A percentile compares a stretch with the other conserved stretches of the same genome.
phyloP scores from a whole-genome alignment of 306 rosid genomes.

The Quercus agrifolia region DNA sequence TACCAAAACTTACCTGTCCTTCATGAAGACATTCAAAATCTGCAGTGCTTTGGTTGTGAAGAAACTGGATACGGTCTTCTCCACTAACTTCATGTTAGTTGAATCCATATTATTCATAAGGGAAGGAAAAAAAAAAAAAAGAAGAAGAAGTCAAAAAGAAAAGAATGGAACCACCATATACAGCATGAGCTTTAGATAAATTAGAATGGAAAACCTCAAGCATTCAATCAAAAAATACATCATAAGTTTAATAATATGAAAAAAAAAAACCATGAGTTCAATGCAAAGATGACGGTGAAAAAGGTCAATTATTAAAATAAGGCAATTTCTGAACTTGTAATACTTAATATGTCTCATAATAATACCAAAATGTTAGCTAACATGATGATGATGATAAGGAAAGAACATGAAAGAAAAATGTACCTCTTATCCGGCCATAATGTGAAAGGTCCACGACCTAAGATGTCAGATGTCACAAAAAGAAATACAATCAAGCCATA shows the following conservation, averaged over 20 bases:
- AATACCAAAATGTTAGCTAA: background rate
- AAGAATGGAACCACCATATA: slow-evolving; percentile 2
- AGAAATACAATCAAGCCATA: slow-evolving; percentile 13
- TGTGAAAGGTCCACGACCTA: slow-evolving; percentile 97
- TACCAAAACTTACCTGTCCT: slow-evolving; percentile 63
- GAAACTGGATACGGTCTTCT: slow-evolving; percentile 86
- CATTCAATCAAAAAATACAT: background rate
- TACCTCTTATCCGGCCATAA: slow-evolving; percentile 95
- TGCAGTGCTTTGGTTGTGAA: slow-evolving; percentile 95
- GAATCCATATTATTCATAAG: slow-evolving; percentile 18
- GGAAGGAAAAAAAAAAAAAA: background rate
- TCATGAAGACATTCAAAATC: slow-evolving; percentile 66
- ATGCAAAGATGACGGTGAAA: background rate
- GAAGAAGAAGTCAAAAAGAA: background rate
- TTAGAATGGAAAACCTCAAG: background rate
- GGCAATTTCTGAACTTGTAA: background rate
- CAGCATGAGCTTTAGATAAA: background rate
- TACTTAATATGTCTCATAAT: background rate
- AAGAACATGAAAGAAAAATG: slow-evolving; percentile 10
- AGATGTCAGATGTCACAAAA: slow-evolving; percentile 12
- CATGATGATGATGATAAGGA: background rate
- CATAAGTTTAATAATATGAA: background rate
- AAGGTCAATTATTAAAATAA: background rate
- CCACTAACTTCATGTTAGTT: slow-evolving; percentile 62
- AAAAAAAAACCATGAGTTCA: background rate